A percentile compares a stretch with the other conserved stretches of the same genome.
Conservation (phyloP, 2,329 filamentous ascomycete species). For the Paracoccidioides brasiliensis region DNA sequence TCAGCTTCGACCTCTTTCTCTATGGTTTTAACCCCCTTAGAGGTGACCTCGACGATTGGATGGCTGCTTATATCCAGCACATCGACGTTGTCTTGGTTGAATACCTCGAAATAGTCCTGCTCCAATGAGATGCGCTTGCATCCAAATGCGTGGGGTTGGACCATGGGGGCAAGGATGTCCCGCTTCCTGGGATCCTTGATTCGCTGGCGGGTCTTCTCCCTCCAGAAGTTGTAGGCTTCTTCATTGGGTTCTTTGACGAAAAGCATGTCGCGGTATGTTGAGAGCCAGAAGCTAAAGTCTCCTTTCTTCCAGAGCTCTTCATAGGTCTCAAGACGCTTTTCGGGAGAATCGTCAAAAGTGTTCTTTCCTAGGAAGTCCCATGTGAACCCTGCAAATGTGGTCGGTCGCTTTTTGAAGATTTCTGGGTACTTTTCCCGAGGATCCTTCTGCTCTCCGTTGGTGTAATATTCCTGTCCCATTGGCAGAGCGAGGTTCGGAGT, state of each 20-base stretch:
- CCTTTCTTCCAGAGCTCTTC: constrained; percentile 39
- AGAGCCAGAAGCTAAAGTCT: constrained; percentile 42
- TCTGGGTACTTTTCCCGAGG: constrained; percentile 25
- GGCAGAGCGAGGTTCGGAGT: constrained; percentile 11
- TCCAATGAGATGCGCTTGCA: constrained; percentile 40
- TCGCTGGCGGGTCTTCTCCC: constrained; percentile 37
- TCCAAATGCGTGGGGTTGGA: constrained; percentile 43
- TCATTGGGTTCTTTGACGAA: constrained; percentile 36
- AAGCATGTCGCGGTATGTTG: constrained; percentile 40
- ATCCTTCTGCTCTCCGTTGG: constrained; percentile 18
- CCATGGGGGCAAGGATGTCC: constrained; percentile 41
- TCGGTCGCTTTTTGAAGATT: constrained; percentile 39
- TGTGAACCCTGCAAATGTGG: constrained; percentile 43
- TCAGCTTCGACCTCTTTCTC: constrained; percentile 29
- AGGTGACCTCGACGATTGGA: constrained; percentile 28
- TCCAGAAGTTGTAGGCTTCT: constrained; percentile 44
- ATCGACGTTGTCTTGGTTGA: constrained; percentile 36
- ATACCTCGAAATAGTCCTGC: constrained; percentile 38
- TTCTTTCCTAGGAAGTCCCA: constrained; percentile 42
- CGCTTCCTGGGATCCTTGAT: constrained; percentile 38
- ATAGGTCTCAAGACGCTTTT: constrained; percentile 37
- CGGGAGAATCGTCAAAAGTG: constrained; percentile 40
- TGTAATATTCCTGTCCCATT: constrained; percentile 27
- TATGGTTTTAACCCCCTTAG: constrained; percentile 28
- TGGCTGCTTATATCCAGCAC: constrained; percentile 34